Conservation (phyloP, 1,284 basidiomycete genomes). For the Farysia itapuensis region DNA sequence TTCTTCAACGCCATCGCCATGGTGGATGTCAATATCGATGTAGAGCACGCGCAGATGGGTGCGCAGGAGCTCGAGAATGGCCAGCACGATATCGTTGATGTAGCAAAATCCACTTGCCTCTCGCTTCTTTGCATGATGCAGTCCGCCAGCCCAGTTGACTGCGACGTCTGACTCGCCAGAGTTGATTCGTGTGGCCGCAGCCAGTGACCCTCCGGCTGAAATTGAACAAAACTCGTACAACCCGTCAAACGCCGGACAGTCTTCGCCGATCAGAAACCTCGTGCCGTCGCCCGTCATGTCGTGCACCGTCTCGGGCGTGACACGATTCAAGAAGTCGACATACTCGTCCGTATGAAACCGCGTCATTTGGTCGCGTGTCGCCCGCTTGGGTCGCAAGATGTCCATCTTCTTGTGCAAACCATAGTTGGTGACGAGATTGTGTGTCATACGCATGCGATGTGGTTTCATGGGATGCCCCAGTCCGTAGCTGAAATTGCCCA, state of each 20-base stretch:
- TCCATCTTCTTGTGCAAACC: constrained; percentile 89
- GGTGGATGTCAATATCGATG: constrained; percentile 97
- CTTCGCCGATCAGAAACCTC: constrained; percentile 69
- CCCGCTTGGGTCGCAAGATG: constrained; percentile 77
- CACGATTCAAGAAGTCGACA: constrained; percentile 81
- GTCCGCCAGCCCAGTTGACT: constrained; percentile 96
- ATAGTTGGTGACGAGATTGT: constrained; percentile 87
- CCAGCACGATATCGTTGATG: constrained; percentile 73
- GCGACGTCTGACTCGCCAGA: constrained; percentile 84
- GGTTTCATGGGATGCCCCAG: constrained; percentile 92
- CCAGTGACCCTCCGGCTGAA: constrained; percentile 82
- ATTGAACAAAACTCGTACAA: constrained; percentile 97
- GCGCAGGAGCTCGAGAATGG: constrained; percentile 58
- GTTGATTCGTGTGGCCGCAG: constrained; percentile 78
- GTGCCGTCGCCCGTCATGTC: constrained; percentile 74
- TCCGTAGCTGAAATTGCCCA: constrained; percentile 82
- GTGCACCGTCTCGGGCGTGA: constrained; percentile 68
- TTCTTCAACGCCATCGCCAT: constrained; percentile 97
- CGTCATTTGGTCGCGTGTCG: constrained; percentile 80
- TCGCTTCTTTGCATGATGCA: constrained; percentile 96
- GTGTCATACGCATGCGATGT: constrained; percentile 67
- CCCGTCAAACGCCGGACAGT: constrained; percentile 95
- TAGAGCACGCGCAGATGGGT: constrained; percentile 83
- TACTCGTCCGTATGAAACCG: constrained; percentile 98
- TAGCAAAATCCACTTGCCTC: constrained; percentile 97